A percentile compares a stretch with the other conserved stretches of the same genome.
Conservation (phyloP, 345 rosid genomes). For the Excoecaria agallocha region DNA sequence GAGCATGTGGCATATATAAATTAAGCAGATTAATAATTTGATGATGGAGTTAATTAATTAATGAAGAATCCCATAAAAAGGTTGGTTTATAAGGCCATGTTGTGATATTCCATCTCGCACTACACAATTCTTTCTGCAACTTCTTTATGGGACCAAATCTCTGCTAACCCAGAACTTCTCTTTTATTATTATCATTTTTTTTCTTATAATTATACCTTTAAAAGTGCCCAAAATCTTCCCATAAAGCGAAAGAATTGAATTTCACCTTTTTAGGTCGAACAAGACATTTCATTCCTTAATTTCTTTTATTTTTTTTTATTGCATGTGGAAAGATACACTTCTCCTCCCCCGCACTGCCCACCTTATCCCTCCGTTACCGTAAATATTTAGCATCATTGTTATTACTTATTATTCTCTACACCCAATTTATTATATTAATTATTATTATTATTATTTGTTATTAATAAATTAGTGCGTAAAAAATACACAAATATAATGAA, state of each 20-base stretch:
- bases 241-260: constrained; percentile 52
- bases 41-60: neutral
- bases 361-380: too few species aligned
- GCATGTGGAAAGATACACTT: constrained; percentile 45
- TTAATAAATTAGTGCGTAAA: too few species aligned
- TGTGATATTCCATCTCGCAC: constrained; percentile 54
- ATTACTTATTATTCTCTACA: too few species aligned
- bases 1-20: neutral
- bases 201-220: constrained; percentile 10
- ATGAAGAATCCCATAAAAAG: constrained; percentile 38
- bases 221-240: constrained; percentile 44
- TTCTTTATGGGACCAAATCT: constrained; percentile 61
- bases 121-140: constrained; percentile 43
- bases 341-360: neutral
- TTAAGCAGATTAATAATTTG: neutral
- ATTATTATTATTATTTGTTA: too few species aligned
- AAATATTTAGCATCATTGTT: too few species aligned
- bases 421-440: too few species aligned
- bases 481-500: too few species aligned
- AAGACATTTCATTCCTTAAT: constrained; percentile 42
- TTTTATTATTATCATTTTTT: too few species aligned
- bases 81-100: constrained; percentile 31
- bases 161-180: constrained; percentile 13
- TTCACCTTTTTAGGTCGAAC: constrained; percentile 49
- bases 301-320: neutral